Evolutionary conservation across 345 rosid species (phyloP).

Genomic region (Bruguiera sexangula): DNA sequence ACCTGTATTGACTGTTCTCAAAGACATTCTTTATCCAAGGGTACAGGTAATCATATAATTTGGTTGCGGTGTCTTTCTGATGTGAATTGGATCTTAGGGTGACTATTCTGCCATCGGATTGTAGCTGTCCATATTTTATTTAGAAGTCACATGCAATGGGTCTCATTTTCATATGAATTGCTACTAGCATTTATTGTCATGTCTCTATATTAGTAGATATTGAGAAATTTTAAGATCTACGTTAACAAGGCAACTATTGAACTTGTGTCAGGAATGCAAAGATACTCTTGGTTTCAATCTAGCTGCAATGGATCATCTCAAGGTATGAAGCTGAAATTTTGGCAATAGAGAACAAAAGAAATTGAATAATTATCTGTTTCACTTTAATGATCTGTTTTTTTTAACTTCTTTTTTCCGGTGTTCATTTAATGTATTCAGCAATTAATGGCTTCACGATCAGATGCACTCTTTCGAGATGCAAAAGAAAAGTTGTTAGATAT

Average conservation of each 20-base stretch:
- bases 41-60: slow-evolving; percentile 55
- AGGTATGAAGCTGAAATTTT: slow-evolving; percentile 36
- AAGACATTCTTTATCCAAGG: slow-evolving; percentile 60
- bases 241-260: slow-evolving; percentile 6
- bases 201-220: background rate
- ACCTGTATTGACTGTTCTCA: slow-evolving; percentile 62
- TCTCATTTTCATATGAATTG: no score
- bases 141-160: background rate
- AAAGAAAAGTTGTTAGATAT: slow-evolving; percentile 50
- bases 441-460: slow-evolving; percentile 84
- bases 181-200: no score
- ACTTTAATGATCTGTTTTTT: background rate
- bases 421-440: slow-evolving; percentile 42
- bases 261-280: slow-evolving; percentile 63
- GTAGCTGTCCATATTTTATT: background rate
- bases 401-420: background rate
- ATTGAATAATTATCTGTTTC: background rate
- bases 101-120: background rate
- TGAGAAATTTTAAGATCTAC: background rate
- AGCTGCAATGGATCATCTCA: slow-evolving; percentile 95
- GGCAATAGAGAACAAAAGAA: background rate
- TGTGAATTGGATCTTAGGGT: background rate
- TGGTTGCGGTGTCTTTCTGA: background rate
- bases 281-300: slow-evolving; percentile 88
- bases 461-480: slow-evolving; percentile 80